These are phyloP conservation scores for Penicillium coffeae DNA, from an alignment of 495 filamentous ascomycete genomes.

Conservation along the genomic window DNA sequence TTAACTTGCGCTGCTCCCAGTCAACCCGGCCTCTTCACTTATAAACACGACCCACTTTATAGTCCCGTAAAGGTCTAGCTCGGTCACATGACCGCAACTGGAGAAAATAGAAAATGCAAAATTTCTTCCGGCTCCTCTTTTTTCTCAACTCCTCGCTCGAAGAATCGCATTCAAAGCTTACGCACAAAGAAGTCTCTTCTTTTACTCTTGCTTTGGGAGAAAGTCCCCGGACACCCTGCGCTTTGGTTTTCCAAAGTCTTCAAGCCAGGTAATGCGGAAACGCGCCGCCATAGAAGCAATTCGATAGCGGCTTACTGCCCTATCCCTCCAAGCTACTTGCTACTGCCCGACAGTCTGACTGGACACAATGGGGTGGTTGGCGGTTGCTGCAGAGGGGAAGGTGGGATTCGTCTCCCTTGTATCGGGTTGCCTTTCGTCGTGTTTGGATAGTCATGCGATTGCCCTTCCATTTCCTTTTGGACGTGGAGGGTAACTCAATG, in stretches of 20 bases:
- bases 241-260: conserved; percentile 25
- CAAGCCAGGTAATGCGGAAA: conserved; percentile 74
- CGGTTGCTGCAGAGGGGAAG: conserved; percentile 37
- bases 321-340: conserved; percentile 37
- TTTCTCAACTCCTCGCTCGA: conserved; percentile 84
- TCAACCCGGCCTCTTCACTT: too few relatives aligned
- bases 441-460: conserved; percentile 99
- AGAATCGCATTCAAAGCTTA: conserved; percentile 99
- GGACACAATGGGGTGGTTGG: conserved; percentile 44
- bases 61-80: conserved; percentile 12
- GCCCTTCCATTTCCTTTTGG: conserved; percentile 52
- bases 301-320: conserved; percentile 65
- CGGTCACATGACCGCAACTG: conserved; percentile 19
- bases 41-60: background rate
- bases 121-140: conserved; percentile 15
- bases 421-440: conserved; percentile 75
- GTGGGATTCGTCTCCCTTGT: conserved; percentile 21
- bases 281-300: conserved; percentile 99
- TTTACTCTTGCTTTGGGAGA: conserved; percentile 83
- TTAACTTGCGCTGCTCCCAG: conserved; percentile 1
- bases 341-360: conserved; percentile 33
- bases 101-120: conserved; percentile 25
- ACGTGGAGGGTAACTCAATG: conserved; percentile 94
- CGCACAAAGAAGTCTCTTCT: conserved; percentile 66
- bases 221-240: conserved; percentile 98